Evolutionary conservation across 495 filamentous ascomycete genomes (phyloP).

Genomic region (Lepidopterella palustris): DNA sequence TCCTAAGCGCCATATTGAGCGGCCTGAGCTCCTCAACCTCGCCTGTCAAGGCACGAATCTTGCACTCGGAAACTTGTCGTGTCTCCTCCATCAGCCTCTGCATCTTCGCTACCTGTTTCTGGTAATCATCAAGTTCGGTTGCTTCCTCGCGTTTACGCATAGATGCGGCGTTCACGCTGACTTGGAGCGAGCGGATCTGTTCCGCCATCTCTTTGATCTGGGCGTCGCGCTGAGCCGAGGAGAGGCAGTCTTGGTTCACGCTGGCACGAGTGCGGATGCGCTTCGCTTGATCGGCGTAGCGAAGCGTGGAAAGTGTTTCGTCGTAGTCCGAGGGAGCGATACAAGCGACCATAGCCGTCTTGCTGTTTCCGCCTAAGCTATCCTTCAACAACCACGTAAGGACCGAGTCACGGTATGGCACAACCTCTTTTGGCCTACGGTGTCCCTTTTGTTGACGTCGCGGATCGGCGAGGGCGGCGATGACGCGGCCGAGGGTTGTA

Average conservation of each 20-base stretch:
- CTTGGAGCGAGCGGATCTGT: constrained; percentile 77
- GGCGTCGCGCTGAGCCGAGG: constrained; percentile 80
- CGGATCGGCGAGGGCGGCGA: constrained; percentile 89
- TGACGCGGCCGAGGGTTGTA: constrained; percentile 90
- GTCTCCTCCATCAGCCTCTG: constrained; percentile 92
- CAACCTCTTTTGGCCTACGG: constrained; percentile 51
- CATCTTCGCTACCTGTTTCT: constrained; percentile 75
- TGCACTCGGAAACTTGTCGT: constrained; percentile 77
- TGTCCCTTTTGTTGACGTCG: constrained; percentile 40
- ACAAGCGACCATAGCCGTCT: constrained; percentile 98
- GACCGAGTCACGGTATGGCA: constrained; percentile 93
- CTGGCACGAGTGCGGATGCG: constrained; percentile 93
- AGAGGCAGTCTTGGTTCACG: constrained; percentile 88
- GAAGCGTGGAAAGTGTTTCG: constrained; percentile 89
- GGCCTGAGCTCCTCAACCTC: constrained; percentile 48
- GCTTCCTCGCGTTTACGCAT: constrained; percentile 44
- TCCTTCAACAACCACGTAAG: constrained; percentile 98
- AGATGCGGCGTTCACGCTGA: constrained; percentile 54
- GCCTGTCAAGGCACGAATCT: constrained; percentile 76
- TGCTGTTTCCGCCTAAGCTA: constrained; percentile 87
- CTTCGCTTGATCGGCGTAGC: constrained; percentile 97
- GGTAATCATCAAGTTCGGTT: constrained; percentile 85
- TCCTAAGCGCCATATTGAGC: constrained; percentile 52
- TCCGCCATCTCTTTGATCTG: constrained; percentile 92
- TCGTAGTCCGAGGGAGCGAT: constrained; percentile 95